Percentiles rank a stretch among this genome's conserved stretches.
phyloP scores from a whole-genome alignment of 805 yeast species.

The Candida suzukii region DNA sequence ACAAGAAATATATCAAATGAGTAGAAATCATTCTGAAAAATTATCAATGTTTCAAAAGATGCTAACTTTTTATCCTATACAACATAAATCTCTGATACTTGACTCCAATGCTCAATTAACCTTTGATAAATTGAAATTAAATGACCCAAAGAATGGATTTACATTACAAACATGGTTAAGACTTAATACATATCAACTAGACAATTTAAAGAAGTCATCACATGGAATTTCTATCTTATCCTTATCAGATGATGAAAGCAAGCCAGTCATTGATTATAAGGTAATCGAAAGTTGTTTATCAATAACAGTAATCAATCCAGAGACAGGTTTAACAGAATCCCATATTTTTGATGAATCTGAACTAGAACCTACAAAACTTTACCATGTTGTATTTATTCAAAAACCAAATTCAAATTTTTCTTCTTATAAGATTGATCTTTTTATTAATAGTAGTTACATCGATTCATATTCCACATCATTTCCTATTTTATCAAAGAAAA shows the following conservation, averaged over 20 bases:
- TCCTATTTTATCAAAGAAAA: conserved; percentile 5
- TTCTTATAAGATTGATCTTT: conserved; percentile 34
- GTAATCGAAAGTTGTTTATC: conserved; percentile 10
- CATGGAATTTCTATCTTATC: conserved; percentile 2
- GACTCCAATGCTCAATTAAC: conserved; percentile 5
- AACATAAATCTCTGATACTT: conserved; percentile 7
- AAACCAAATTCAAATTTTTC: conserved; percentile 12
- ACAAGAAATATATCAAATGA: conserved; percentile 5
- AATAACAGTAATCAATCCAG: conserved; percentile 6
- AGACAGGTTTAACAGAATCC: conserved; percentile 1
- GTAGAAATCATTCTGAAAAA: conserved; percentile 2
- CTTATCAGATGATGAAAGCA: conserved; percentile 1
- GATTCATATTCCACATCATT: conserved; percentile 16
- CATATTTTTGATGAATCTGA: conserved; percentile 20
- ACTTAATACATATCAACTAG: conserved; percentile 5
- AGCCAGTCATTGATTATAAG: conserved; percentile 10
- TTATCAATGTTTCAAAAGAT: conserved; percentile 3
- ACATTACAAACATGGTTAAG: conserved; percentile 21
- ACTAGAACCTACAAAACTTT: conserved; percentile 17
- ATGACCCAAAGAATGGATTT: conserved; percentile 10
- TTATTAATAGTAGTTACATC: conserved; percentile 41
- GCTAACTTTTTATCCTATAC: conserved; percentile 3
- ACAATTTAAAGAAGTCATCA: not conserved
- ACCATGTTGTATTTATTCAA: conserved; percentile 22
- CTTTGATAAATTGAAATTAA: conserved; percentile 7